These are phyloP conservation scores for Lotmaria passim DNA, from an alignment of 208 protist species.

Conservation along the genomic window DNA sequence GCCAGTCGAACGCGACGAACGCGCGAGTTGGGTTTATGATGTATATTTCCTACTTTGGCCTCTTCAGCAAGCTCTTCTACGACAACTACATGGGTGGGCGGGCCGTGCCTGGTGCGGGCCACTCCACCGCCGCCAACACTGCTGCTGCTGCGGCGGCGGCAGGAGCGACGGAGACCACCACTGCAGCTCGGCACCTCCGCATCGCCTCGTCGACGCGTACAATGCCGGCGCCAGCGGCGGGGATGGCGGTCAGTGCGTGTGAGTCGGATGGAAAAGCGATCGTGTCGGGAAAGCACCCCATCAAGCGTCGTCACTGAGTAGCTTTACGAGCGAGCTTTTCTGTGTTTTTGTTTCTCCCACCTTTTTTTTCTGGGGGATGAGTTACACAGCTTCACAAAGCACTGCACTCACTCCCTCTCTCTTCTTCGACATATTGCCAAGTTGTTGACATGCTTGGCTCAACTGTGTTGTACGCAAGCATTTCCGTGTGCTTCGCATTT, in stretches of 20 bases:
- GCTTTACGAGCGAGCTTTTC: neutral
- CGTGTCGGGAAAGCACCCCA: slow-evolving; percentile 3
- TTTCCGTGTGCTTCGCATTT: neutral
- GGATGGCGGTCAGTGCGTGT: neutral
- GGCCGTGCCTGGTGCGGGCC: neutral
- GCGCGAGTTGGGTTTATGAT: slow-evolving; percentile 76
- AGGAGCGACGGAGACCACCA: neutral
- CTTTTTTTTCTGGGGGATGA: no score
- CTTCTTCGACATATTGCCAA: no score
- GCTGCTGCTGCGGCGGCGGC: no score
- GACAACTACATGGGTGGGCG: slow-evolving; percentile 66
- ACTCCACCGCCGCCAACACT: no score
- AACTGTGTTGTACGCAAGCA: neutral
- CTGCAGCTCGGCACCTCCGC: neutral
- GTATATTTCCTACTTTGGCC: slow-evolving; percentile 92
- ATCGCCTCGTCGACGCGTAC: neutral
- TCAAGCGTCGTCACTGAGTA: slow-evolving; percentile 15
- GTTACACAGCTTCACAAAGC: no score
- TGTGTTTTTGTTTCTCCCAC: neutral
- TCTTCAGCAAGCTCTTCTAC: slow-evolving; percentile 90
- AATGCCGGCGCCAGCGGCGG: neutral
- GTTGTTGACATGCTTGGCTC: no score
- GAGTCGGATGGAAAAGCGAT: slow-evolving; percentile 1
- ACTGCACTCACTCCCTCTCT: no score
- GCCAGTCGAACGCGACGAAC: slow-evolving; percentile 66